Conservation (phyloP, 1,284 basidiomycete genomes). For the Takashimella koratensis region DNA sequence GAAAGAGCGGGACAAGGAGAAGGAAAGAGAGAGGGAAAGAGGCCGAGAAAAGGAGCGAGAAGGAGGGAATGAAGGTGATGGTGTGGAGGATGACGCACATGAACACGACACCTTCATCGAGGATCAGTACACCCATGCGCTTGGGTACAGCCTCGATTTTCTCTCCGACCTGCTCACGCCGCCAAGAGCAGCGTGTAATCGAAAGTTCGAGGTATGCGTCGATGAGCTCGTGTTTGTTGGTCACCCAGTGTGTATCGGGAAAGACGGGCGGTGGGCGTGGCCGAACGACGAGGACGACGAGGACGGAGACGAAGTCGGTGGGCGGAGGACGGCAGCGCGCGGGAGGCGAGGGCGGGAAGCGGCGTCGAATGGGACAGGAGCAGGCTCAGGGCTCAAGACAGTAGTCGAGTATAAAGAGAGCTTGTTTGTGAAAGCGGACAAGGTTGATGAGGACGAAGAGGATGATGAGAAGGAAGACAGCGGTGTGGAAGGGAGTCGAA, state of each 20-base stretch:
- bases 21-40: slow-evolving; percentile 4
- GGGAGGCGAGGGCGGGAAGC: slow-evolving; percentile 9
- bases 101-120: slow-evolving; percentile 20
- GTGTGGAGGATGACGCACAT: slow-evolving; percentile 7
- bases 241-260: slow-evolving; percentile 79
- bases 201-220: slow-evolving; percentile 87
- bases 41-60: too few relatives aligned
- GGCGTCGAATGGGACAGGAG: slow-evolving; percentile 3
- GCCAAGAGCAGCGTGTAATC: slow-evolving; percentile 75
- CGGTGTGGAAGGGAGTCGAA: slow-evolving; percentile 7
- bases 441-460: neutral
- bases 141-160: slow-evolving; percentile 77
- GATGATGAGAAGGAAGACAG: slow-evolving; percentile 9
- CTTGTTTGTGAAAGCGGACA: neutral
- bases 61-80: neutral
- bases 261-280: slow-evolving; percentile 63
- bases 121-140: slow-evolving; percentile 42
- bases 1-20: slow-evolving; percentile 3
- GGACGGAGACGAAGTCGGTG: slow-evolving; percentile 13
- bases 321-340: slow-evolving; percentile 8
- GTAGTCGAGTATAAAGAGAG: slow-evolving; percentile 21
- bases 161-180: slow-evolving; percentile 80
- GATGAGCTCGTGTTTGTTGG: slow-evolving; percentile 94
- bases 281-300: slow-evolving; percentile 26
- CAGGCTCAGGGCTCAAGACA: slow-evolving; percentile 17